Evolutionary conservation across 305 asterid species (phyloP).

Genomic region (Fraxinus ornus): DNA sequence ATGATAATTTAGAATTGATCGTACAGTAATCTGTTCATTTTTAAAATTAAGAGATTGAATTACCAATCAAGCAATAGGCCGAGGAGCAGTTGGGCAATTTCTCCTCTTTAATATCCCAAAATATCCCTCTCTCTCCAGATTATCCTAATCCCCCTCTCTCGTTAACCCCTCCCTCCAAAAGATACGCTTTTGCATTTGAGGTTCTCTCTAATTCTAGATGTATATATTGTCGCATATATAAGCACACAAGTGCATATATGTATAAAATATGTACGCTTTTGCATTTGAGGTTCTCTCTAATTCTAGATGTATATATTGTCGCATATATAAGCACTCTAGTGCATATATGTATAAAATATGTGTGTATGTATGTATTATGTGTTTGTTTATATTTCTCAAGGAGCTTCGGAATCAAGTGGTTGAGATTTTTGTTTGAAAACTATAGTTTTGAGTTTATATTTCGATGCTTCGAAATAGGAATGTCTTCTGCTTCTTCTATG

Average conservation of each 20-base stretch:
- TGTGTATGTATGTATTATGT: neutral
- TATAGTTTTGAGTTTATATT: slow-evolving; percentile 18
- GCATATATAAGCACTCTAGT: neutral
- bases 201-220: slow-evolving; percentile 11
- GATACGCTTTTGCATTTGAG: slow-evolving; percentile 7
- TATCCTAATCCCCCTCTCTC: slow-evolving; percentile 39
- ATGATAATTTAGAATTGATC: neutral
- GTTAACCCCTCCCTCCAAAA: neutral
- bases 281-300: slow-evolving; percentile 13
- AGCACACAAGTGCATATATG: neutral
- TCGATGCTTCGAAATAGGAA: slow-evolving; percentile 69
- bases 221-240: neutral
- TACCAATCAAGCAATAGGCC: neutral
- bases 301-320: neutral
- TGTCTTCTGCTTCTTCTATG: slow-evolving; percentile 75
- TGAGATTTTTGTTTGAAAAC: slow-evolving; percentile 20
- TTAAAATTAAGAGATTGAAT: neutral
- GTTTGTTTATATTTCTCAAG: neutral
- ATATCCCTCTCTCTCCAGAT: slow-evolving; percentile 55
- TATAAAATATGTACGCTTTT: neutral
- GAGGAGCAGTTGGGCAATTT: neutral
- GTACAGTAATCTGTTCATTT: neutral
- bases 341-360: neutral
- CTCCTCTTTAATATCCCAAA: neutral
- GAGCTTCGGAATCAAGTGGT: slow-evolving; percentile 23